Evolutionary conservation across 495 filamentous ascomycete genomes (phyloP), one percentile per base, ranked within the genome.

Genomic region (Neurospora sp.): DNA sequence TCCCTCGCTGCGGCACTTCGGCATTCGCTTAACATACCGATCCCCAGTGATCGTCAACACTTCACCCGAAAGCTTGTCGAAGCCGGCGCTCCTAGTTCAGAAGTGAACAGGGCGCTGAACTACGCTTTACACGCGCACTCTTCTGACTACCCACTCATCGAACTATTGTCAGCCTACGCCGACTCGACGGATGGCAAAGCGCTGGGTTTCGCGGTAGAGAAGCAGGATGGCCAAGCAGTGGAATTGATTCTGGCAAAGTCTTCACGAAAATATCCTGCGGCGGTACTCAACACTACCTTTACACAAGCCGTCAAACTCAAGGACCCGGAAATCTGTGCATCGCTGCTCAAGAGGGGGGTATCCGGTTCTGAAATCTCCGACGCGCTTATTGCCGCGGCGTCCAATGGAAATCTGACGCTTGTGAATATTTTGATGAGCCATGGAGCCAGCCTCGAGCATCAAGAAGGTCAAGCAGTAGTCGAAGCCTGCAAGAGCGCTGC

Each of bases 401-500:
- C 81, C 10, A 83, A 86, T 18, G 83, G 83, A 7, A 84, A 86
- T 72, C 38, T 86, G 16, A 77, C 75, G 22, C 80, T 85, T 18
- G 84, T 81, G n/a, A 74, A 73, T 3, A 74, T 84, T 12, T 75
- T 86, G 39, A 74, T 85, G 35, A 75, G 79, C 31, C 73, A 83
- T 41, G 83, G 85, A 0, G 83, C 83, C 6, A 82, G 78, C 35
- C 77, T 83, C 5, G 82, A 86, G 41, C 80, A 85, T 44, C 79
- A 80, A n/a, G 78, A 82, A 5, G 85, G 84, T 16, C 81, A 85
- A 70, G 83, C 84, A 3, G 75, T 86, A 18, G 75, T 86, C 8
- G 82, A 83, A 70, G 83, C 85, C 14, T 85, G 80, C 53, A 77
- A 78, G 7, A 75, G 81, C 1, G 84, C 83, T 0, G 76, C 80